Percentiles rank a stretch among this genome's conserved stretches.
Conservation (phyloP, 371 early-diverging fungal genomes). For the Dichotomocladium elegans region DNA sequence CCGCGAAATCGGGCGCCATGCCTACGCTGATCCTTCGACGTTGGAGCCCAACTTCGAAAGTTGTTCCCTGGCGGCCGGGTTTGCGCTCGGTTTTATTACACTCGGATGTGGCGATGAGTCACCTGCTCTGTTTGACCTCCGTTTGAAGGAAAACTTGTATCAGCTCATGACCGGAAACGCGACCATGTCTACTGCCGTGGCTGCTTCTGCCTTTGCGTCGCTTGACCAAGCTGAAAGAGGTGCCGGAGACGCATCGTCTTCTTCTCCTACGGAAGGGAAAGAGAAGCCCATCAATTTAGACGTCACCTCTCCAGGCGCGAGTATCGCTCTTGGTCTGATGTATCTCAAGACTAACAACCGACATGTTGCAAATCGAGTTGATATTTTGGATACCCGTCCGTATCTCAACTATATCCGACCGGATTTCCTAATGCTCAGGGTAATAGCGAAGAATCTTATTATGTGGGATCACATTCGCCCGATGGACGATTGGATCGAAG, state of each 20-base stretch:
- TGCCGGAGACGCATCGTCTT: no score
- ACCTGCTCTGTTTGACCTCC: constrained; percentile 51
- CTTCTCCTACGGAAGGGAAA: no score
- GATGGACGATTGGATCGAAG: constrained; percentile 62
- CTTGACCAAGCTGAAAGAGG: no score
- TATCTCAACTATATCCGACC: constrained; percentile 68
- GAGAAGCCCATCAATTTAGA: constrained; percentile 19
- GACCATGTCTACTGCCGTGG: not conserved
- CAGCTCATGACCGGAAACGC: constrained; percentile 37
- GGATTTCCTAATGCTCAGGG: constrained; percentile 66
- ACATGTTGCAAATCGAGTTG: constrained; percentile 59
- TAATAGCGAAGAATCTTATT: constrained; percentile 65
- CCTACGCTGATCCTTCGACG: constrained; percentile 30
- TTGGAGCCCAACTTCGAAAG: constrained; percentile 35
- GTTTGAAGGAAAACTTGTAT: constrained; percentile 55
- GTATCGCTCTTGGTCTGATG: constrained; percentile 80
- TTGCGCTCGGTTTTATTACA: constrained; percentile 77
- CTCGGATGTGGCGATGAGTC: constrained; percentile 66
- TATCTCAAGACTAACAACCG: constrained; percentile 75
- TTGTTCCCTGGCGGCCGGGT: constrained; percentile 72
- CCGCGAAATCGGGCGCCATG: constrained; percentile 54
- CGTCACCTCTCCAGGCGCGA: constrained; percentile 66
- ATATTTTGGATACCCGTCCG: constrained; percentile 46
- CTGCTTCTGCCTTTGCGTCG: no score
- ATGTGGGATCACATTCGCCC: constrained; percentile 65